Evolutionary conservation across 202 grass and related monocot genomes (phyloP).

Genomic region (Saccharum hybrid): DNA sequence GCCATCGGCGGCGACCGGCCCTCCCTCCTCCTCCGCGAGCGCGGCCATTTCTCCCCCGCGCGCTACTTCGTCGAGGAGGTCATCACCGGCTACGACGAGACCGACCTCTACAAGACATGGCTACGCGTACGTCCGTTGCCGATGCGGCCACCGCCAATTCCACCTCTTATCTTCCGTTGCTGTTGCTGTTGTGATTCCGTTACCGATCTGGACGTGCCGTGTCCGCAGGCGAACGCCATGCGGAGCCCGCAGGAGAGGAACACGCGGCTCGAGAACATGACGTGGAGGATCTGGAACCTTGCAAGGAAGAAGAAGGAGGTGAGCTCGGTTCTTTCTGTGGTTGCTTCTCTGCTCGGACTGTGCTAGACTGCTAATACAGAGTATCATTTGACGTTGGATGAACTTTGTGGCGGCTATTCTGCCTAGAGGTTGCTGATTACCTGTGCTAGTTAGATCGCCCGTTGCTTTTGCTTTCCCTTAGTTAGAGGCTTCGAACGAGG

Average conservation of each 20-base stretch:
- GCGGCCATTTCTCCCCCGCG: slow-evolving; percentile 81
- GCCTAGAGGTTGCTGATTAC: background rate
- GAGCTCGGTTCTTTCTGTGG: slow-evolving; percentile 21
- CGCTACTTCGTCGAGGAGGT: slow-evolving; percentile 97
- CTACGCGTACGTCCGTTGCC: slow-evolving; percentile 59
- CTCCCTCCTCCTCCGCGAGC: slow-evolving; percentile 80
- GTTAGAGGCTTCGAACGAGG: background rate
- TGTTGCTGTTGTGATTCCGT: slow-evolving; percentile 8
- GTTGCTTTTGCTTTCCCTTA: slow-evolving; percentile 26
- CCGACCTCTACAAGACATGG: slow-evolving; percentile 97
- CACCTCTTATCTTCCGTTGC: background rate
- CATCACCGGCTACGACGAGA: slow-evolving; percentile 94
- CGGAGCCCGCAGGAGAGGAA: slow-evolving; percentile 99
- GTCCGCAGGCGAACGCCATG: slow-evolving; percentile 87
- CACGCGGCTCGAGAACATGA: slow-evolving; percentile 98
- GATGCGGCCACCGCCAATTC: background rate
- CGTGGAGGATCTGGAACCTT: slow-evolving; percentile 99
- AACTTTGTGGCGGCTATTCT: slow-evolving; percentile 3
- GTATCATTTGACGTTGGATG: slow-evolving; percentile 2
- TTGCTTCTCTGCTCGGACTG: background rate
- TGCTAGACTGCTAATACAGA: background rate
- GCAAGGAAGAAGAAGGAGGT: slow-evolving; percentile 99
- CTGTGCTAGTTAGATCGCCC: slow-evolving; percentile 12
- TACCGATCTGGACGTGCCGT: slow-evolving; percentile 38
- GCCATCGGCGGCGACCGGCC: slow-evolving; percentile 67